Conservation (phyloP, 179 eudicot species). For the Gypsophila paniculata region DNA sequence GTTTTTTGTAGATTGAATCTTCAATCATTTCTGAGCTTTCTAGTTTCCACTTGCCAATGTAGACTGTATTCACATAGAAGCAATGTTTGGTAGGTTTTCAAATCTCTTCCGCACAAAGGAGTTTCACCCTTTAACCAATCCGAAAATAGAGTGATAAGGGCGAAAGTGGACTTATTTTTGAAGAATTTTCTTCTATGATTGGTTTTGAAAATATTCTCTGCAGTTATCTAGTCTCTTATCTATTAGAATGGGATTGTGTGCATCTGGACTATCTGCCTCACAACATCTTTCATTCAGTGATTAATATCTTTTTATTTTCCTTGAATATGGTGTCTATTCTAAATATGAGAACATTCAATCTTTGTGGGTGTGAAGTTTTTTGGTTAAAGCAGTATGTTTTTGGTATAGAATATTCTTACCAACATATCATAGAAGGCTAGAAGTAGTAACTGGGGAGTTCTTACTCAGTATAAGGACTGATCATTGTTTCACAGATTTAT, state of each 20-base stretch:
- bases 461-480: too few species aligned
- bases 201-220: background rate
- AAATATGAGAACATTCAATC: background rate
- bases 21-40: background rate
- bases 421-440: too few species aligned
- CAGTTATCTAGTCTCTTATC: background rate
- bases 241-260: background rate
- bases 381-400: conserved; percentile 1
- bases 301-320: background rate
- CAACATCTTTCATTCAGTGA: background rate
- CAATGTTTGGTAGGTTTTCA: background rate
- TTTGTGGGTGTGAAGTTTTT: background rate
- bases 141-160: background rate
- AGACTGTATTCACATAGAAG: background rate
- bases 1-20: conserved; percentile 9
- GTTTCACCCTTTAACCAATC: background rate
- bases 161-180: background rate
- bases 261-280: background rate
- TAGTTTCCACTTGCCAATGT: background rate
- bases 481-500: background rate
- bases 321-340: background rate
- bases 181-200: background rate
- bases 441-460: too few species aligned
- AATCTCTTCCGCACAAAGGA: conserved; percentile 2
- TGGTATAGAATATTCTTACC: background rate